Conservation (phyloP, 768 basidiomycete genomes). For the Mrakia hoshinonis region DNA sequence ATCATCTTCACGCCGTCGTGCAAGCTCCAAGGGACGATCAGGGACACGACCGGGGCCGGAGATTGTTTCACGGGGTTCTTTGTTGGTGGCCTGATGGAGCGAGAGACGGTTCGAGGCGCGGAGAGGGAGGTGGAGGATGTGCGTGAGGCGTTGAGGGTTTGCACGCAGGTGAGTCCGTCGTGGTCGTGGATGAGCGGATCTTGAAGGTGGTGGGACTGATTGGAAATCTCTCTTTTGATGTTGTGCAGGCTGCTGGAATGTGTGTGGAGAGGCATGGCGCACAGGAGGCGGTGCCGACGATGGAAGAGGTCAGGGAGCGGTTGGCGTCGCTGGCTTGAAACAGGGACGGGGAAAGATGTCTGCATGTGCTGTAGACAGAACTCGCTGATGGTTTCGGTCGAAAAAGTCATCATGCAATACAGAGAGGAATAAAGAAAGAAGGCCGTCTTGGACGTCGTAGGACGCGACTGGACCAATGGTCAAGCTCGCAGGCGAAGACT, state of each 20-base stretch:
- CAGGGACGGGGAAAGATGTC: neutral
- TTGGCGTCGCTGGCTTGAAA: neutral
- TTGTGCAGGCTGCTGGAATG: constrained; percentile 35
- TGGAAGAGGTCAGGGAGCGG: constrained; percentile 28
- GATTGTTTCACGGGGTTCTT: constrained; percentile 36
- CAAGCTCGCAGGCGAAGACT: too few relatives aligned
- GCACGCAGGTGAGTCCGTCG: constrained; percentile 16
- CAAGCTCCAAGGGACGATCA: constrained; percentile 6
- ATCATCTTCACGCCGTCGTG: constrained; percentile 30
- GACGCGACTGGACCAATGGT: too few relatives aligned
- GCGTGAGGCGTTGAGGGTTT: constrained; percentile 8
- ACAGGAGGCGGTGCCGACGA: constrained; percentile 35
- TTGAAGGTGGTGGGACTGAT: neutral
- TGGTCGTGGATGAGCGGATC: too few relatives aligned
- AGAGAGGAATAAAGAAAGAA: too few relatives aligned
- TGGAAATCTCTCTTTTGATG: neutral
- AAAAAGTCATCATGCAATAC: too few relatives aligned
- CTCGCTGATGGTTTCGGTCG: too few relatives aligned
- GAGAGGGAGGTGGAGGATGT: neutral
- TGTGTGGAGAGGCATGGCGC: constrained; percentile 35
- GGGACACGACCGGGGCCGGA: constrained; percentile 38
- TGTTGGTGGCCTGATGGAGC: constrained; percentile 17
- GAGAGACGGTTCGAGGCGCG: neutral
- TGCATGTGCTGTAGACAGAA: too few relatives aligned
- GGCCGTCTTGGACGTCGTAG: too few relatives aligned